A percentile compares a stretch with the other conserved stretches of the same genome.
Evolutionary conservation across 345 rosid species (phyloP).

Genomic region (Brassica incana): DNA sequence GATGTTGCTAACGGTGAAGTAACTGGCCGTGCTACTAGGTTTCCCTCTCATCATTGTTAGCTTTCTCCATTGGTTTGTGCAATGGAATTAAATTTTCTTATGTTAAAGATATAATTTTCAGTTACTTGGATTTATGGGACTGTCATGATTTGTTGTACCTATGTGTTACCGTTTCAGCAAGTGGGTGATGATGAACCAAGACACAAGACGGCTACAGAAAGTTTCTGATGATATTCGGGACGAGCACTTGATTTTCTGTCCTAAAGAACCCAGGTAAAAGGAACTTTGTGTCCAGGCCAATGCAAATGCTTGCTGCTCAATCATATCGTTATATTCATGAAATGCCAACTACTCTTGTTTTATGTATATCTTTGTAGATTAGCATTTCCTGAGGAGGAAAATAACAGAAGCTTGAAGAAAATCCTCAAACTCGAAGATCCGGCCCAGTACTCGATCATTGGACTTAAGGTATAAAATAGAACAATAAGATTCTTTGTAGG

Average conservation of each 20-base stretch:
- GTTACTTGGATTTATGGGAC: background rate
- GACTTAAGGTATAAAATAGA: constrained; percentile 47
- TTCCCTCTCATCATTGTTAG: background rate
- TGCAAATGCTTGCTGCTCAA: background rate
- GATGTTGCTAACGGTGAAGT: constrained; percentile 72
- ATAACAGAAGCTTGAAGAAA: constrained; percentile 71
- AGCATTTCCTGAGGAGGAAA: constrained; percentile 73
- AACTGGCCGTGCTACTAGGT: constrained; percentile 95
- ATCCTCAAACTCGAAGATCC: constrained; percentile 79
- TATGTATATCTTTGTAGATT: constrained; percentile 46
- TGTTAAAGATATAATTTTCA: background rate
- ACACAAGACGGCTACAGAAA: constrained; percentile 93
- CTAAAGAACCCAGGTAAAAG: constrained; percentile 67
- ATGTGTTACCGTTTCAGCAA: constrained; percentile 56
- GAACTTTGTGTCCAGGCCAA: background rate
- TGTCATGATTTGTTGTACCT: background rate
- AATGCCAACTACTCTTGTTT: background rate
- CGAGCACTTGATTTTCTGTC: constrained; percentile 75
- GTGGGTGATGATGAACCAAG: constrained; percentile 99
- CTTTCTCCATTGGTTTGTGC: background rate
- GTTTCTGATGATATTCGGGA: constrained; percentile 83
- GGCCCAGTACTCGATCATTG: constrained; percentile 59
- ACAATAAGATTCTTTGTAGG: background rate
- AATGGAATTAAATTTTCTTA: background rate
- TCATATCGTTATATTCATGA: background rate